Conservation (phyloP, 805 yeast genomes). For the Lipomyces japonicus region DNA sequence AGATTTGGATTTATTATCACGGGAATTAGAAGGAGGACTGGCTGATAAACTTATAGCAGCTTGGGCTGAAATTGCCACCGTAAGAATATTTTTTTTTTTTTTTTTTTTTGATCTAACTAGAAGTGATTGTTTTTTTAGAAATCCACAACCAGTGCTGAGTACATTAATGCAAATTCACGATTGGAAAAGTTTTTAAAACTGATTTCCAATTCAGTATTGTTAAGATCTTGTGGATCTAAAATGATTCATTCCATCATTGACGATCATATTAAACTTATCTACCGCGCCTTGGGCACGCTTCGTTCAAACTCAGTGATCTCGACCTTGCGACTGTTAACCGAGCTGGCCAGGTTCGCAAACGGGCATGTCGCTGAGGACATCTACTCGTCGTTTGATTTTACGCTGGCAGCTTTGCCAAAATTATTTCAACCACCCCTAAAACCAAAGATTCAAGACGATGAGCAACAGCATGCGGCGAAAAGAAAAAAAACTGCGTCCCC, state of each 20-base stretch:
- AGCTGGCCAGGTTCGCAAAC: constrained; percentile 48
- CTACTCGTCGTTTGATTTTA: constrained; percentile 63
- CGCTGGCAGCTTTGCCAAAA: constrained; percentile 58
- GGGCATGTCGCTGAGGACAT: constrained; percentile 56
- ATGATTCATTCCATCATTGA: constrained; percentile 53
- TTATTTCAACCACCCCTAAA: constrained; percentile 49
- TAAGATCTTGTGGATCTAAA: neutral
- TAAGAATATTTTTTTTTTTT: neutral
- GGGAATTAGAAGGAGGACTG: constrained; percentile 15
- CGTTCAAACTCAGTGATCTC: constrained; percentile 62
- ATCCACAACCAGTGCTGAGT: constrained; percentile 10
- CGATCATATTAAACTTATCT: constrained; percentile 58
- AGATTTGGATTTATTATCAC: neutral
- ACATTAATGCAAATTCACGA: constrained; percentile 6
- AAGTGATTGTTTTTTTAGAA: neutral
- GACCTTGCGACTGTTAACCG: constrained; percentile 52
- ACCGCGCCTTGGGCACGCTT: constrained; percentile 58
- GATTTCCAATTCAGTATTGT: neutral
- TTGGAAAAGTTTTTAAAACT: constrained; percentile 1
- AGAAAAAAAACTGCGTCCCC: neutral
- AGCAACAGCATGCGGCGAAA: neutral
- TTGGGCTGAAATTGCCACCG: constrained; percentile 16
- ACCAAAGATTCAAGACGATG: neutral
- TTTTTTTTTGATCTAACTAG: neutral
- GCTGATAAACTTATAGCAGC: constrained; percentile 14